Conservation (phyloP, 2,329 filamentous ascomycete species). For the Hypomyces perniciosus region DNA sequence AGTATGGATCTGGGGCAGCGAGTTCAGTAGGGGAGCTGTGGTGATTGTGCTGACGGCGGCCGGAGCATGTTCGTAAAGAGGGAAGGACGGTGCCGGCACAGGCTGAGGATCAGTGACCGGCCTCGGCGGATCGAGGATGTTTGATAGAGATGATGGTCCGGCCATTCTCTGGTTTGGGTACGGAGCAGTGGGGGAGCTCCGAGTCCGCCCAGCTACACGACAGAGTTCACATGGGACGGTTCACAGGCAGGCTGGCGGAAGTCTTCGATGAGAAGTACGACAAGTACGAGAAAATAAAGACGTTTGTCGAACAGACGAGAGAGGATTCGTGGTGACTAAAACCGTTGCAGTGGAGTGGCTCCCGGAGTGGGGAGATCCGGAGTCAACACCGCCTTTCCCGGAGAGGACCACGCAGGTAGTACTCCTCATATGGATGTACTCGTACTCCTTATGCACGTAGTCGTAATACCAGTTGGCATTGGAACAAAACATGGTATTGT, state of each 20-base stretch:
- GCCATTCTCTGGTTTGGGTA: conserved; percentile 21
- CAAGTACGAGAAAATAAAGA: too few relatives aligned
- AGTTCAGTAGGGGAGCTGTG: neutral
- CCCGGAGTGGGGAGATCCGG: too few relatives aligned
- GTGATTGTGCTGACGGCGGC: neutral
- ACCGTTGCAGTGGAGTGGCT: too few relatives aligned
- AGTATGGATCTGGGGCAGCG: neutral
- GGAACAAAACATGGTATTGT: too few relatives aligned
- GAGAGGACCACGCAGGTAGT: too few relatives aligned
- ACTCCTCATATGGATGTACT: too few relatives aligned
- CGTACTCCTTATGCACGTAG: too few relatives aligned
- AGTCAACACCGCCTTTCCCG: too few relatives aligned
- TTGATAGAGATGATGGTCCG: conserved; percentile 24
- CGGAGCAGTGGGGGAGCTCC: conserved; percentile 9
- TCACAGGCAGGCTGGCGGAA: neutral
- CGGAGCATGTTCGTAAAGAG: neutral
- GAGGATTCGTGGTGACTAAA: neutral
- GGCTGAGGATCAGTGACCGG: conserved; percentile 13
- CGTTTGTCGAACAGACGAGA: too few relatives aligned
- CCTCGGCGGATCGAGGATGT: conserved; percentile 26
- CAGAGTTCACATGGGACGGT: conserved; percentile 6
- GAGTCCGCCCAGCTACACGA: neutral
- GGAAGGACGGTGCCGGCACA: conserved; percentile 1
- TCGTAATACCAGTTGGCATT: too few relatives aligned
- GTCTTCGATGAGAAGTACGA: too few relatives aligned